Evolutionary conservation across 2,329 filamentous ascomycete species (phyloP), one percentile per base, ranked within the genome.

Genomic region (Calonectria honghensis): DNA sequence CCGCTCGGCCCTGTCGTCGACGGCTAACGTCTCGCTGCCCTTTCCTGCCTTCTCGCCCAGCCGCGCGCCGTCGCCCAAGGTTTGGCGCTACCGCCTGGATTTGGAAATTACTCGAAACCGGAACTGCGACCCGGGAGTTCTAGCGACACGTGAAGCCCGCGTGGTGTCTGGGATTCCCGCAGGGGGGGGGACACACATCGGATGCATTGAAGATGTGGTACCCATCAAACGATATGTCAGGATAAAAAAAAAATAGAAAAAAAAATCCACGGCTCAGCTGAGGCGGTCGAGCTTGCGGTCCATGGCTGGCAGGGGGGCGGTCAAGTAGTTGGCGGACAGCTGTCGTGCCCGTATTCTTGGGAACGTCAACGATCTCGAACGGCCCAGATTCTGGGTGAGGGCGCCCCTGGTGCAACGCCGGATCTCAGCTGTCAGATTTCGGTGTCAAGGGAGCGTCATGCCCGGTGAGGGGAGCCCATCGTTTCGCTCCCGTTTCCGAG

Each of bases 61-160:
- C 59, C n/a, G 57, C 69, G 50, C 65, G 66, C 57, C 65, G 70
- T n/a, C 57, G 29, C 14, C 24, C 29, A 73, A 64, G 50, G 57
- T 59, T 66, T 69, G 14, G 66, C 71, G 59, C 71, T 69, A 73
- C 66, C 32, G 13, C 45, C 52, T 50, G 27, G 48, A 59, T 66
- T 65, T 65, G 48, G 50, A 51, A 51, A 41, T 63, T 37, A 65
- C 61, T 72, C 52, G 41, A 72, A 68, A 52, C 63, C 52, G 63
- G 70, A 41, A 63, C 61, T 32, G 29, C 37, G 51, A 52, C n/a
- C 39, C 63, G 70, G 63, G 18, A 52, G 31, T 68, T 52, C 68
- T 50, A 65, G 27, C 65, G 50, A 69, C 71, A 73, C 71, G 71
- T 73, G 71, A 69, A 69, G 61, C 29, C 27, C 71, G 66, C 71